Evolutionary conservation across 139 green algal genomes (phyloP).

Genomic region (Closterium sp.): DNA sequence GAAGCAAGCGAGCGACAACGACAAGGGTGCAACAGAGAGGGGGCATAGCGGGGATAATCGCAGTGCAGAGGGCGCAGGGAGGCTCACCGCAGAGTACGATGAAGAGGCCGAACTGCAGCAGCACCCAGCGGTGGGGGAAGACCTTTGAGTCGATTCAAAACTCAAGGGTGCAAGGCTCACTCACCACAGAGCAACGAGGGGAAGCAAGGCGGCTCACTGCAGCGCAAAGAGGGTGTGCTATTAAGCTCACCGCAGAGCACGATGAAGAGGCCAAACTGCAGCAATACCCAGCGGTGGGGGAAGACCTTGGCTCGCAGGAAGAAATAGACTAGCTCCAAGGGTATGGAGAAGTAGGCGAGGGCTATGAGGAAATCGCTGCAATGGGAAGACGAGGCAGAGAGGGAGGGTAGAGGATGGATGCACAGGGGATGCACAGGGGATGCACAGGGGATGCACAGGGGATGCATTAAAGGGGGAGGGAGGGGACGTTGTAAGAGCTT

Average conservation of each 20-base stretch:
- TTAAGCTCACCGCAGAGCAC: constrained; percentile 36
- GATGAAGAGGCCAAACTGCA: constrained; percentile 41
- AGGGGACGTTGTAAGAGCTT: too few species aligned
- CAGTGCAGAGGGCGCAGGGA: neutral
- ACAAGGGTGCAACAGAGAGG: neutral
- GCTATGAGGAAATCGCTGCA: constrained; percentile 37
- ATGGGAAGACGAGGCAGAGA: constrained; percentile 3
- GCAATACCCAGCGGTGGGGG: constrained; percentile 16
- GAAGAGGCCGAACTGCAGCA: constrained; percentile 17
- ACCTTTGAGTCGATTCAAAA: too few species aligned
- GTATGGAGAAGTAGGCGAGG: too few species aligned
- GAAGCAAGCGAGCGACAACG: constrained; percentile 8
- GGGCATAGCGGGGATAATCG: constrained; percentile 26
- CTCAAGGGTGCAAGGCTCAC: too few species aligned
- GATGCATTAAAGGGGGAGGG: too few species aligned
- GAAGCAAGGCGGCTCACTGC: too few species aligned
- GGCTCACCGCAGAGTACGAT: too few species aligned
- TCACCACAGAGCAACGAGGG: too few species aligned
- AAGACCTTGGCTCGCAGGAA: neutral
- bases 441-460: too few species aligned
- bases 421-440: constrained; percentile 20
- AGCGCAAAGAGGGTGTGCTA: too few species aligned
- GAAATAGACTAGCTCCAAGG: constrained; percentile 21
- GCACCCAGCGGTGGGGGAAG: constrained; percentile 35
- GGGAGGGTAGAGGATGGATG: constrained; percentile 44